Percentiles rank a stretch among this genome's conserved stretches.
These are phyloP conservation scores for Eruca vesicaria DNA, from an alignment of 441 rosid species.

Conservation along the genomic window DNA sequence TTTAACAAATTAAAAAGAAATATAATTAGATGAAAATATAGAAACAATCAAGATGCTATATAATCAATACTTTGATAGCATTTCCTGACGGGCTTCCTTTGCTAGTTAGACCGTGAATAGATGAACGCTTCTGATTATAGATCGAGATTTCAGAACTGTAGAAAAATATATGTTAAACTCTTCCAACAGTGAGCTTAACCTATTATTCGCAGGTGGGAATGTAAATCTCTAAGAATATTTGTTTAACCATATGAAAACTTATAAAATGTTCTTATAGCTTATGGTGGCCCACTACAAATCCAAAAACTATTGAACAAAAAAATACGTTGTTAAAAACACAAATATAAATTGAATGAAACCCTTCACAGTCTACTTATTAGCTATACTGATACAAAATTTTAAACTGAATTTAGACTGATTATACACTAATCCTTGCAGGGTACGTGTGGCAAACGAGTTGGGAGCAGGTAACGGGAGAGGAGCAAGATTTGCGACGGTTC, in stretches of 20 bases:
- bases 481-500: constrained; percentile 78
- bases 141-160: neutral
- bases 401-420: neutral
- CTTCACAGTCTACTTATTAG: neutral
- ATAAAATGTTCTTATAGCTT: too few species aligned
- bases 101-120: neutral
- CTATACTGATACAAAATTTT: neutral
- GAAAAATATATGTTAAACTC: too few species aligned
- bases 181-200: too few species aligned
- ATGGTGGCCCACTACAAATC: too few species aligned
- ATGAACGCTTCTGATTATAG: neutral
- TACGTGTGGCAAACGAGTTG: constrained; percentile 75
- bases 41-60: neutral
- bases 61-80: neutral
- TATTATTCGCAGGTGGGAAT: too few species aligned
- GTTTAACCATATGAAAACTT: too few species aligned
- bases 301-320: too few species aligned
- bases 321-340: neutral
- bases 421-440: neutral
- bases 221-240: too few species aligned
- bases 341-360: neutral
- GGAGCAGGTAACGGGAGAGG: constrained; percentile 90
- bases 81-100: neutral
- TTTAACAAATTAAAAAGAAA: neutral
- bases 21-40: neutral